Base-by-base conservation (phyloP, 1,284 basidiomycete species). In the Ceratobasidium sp. region DNA sequence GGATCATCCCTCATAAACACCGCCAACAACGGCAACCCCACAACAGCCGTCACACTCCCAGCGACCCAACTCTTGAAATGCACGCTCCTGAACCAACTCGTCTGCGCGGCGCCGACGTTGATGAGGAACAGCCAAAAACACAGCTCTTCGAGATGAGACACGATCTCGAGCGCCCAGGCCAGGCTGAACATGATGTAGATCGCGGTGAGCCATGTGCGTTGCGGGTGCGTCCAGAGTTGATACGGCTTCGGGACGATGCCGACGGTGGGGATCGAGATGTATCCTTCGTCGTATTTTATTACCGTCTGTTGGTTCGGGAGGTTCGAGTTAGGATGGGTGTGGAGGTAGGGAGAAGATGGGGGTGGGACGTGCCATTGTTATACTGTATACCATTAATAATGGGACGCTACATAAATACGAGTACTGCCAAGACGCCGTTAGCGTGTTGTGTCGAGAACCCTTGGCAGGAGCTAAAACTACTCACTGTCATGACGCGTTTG, bases 121-220 rank as follows among this genome's bases (percentile, higher is more conserved):
- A 80, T 69, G 26, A 80, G 59, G 59, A 80, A 80, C 42, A 80
- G 59, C 79, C 79, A 80, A 69, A 80, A 80, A 50, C 77, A 78
- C 33, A 80, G 61, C 59, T 80, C 79, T 69, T 80, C 79, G 26
- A 80, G 76, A 74, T 80, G 79, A 10, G 79, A 79, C 5, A 80
- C 79, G 56, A 79, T 69, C 59, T 80, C 79, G 4, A 80, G 59
- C 3, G 70, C 74, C 79, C 79, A 80, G 9, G 79, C 78, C 20
- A 79, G 13, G 23, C 66, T 57, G 57, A 80, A 79, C 56, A 67
- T 70, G 42, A 80, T 70, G 33, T 80, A 78, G 26, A 78, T 74
- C 38, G 78, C 69, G n/a, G 69, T 62, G 38, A 80, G 71, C 78
- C 78, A 79, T 20, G 64, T 26, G 10, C 74, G 67, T 40, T 76